Percentiles rank a stretch among this genome's conserved stretches.
Conservation (phyloP, 768 basidiomycete species). For the Lactarius pseudohatsudake region DNA sequence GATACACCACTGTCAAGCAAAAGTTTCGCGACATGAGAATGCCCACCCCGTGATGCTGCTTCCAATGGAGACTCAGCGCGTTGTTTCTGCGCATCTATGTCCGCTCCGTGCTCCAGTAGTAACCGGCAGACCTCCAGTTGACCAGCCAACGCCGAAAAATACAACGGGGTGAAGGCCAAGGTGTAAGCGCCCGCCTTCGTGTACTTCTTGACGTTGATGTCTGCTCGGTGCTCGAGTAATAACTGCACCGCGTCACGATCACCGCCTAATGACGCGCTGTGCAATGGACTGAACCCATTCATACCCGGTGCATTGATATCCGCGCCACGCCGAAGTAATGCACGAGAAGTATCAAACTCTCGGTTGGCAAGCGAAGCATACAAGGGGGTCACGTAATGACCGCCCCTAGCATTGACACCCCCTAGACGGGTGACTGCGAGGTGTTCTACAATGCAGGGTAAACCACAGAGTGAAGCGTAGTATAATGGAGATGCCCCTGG, state of each 20-base stretch:
- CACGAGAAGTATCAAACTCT: background rate
- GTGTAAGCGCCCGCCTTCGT: too few species aligned
- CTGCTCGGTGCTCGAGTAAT: background rate
- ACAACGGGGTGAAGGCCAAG: too few species aligned
- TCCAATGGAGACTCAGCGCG: background rate
- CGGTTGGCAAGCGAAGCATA: background rate
- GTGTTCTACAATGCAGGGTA: background rate
- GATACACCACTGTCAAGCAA: background rate
- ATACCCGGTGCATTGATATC: background rate
- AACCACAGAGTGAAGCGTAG: conserved; percentile 9
- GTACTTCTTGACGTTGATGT: too few species aligned
- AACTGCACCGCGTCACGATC: background rate
- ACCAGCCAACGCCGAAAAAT: too few species aligned
- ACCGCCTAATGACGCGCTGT: conserved; percentile 1
- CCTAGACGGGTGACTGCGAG: background rate
- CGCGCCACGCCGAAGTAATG: background rate
- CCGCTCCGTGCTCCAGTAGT: background rate
- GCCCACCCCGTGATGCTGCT: background rate
- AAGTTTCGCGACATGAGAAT: background rate
- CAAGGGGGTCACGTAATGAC: background rate
- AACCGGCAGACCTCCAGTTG: background rate
- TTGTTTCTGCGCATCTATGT: background rate
- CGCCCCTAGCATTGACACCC: conserved; percentile 1
- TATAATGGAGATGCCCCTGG: conserved; percentile 4
- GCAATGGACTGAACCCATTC: background rate